Base-by-base conservation (phyloP, 352 stramenopile species). In the Phytophthora aleatoria region DNA sequence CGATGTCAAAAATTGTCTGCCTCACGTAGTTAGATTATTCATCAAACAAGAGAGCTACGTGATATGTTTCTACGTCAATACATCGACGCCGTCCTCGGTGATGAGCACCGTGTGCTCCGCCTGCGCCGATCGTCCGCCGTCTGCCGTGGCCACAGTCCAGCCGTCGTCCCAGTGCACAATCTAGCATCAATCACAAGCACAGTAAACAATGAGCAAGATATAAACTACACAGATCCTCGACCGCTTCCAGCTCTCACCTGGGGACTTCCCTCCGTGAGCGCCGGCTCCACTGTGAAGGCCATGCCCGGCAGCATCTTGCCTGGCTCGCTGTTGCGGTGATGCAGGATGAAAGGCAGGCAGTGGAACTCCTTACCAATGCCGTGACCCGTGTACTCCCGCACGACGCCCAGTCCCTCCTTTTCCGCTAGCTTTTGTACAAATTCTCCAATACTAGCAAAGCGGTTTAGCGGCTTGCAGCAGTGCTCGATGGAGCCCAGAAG, bases 261-360 rank as follows among this genome's bases (percentile, higher is more conserved):
- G 2, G 79, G 74, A 49, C 69, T 88, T 47, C 91, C 91, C 73
- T 99, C 94, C 10, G 89, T 97, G 31, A 99, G 79, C 58, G 98
- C 98, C 2, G 97, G 97, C 80, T 99, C 98, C 65, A 99, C 98
- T 0, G 98, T 99, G 81, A 99, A 99, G 24, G 98, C 94, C 96
- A 99, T 99, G 26, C 97, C 97, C 0, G 86, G 81, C 31, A 93
- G 71, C 80, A 96, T 93, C 49, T 87, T 64, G 16, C 81, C 88
- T n/a, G 77, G 85, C 67, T 85, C 83, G 26, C 78, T 71, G 63
- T 98, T 98, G 35, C 75, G 71, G 61, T 96, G 87, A 70, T 98
- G 93, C 43, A 97, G 66, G 51, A 99, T 97, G 77, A 98, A 98
- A 9, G 97, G 97, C 57, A 96, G 69, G 71, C 83, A 96, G 74